Evolutionary conservation across 495 filamentous ascomycete species (phyloP).

Genomic region (Mytilinidion resinicola): DNA sequence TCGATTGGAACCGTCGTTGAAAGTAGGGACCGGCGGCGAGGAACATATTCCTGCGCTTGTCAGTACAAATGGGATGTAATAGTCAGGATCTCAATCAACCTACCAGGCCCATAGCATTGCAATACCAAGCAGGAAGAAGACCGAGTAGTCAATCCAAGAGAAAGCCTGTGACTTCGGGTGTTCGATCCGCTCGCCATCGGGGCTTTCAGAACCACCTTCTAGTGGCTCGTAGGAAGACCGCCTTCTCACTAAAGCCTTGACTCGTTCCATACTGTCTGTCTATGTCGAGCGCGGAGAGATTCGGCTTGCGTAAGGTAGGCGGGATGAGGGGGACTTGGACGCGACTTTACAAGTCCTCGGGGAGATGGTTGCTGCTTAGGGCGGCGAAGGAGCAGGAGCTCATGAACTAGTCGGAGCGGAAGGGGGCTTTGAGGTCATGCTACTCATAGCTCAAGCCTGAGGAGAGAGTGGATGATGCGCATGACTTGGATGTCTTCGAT

Average conservation of each 20-base stretch:
- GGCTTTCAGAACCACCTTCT: conserved; percentile 22
- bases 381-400: no score
- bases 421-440: no score
- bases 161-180: conserved; percentile 19
- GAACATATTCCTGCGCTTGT: conserved; percentile 82
- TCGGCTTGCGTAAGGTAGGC: no score
- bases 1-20: conserved; percentile 67
- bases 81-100: conserved; percentile 28
- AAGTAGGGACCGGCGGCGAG: conserved; percentile 93
- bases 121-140: conserved; percentile 81
- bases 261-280: conserved; percentile 29
- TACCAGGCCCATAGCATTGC: conserved; percentile 98
- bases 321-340: no score
- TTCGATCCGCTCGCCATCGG: conserved; percentile 24
- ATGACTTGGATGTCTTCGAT: no score
- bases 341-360: no score
- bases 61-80: neutral
- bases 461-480: no score
- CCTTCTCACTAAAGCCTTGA: conserved; percentile 22
- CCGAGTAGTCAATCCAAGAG: conserved; percentile 66
- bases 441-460: no score
- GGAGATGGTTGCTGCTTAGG: no score
- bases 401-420: no score
- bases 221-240: conserved; percentile 34
- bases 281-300: no score